Evolutionary conservation across 1,284 basidiomycete genomes (phyloP).

Genomic region (Melampsora americana): DNA sequence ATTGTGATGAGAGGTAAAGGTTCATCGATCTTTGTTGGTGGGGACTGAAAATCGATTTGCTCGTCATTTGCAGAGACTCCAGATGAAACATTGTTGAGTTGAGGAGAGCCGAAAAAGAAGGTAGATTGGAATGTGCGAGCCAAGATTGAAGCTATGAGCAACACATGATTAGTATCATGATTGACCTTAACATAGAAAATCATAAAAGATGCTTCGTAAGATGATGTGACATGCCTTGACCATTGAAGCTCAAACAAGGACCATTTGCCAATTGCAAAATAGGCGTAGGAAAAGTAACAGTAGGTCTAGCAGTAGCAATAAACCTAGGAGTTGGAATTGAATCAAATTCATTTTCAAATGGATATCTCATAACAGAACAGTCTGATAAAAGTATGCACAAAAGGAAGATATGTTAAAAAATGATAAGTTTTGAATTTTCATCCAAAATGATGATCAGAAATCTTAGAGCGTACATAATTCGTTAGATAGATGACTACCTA

Average conservation of each 20-base stretch:
- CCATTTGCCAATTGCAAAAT: slow-evolving; percentile 26
- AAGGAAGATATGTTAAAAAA: neutral
- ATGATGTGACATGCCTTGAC: neutral
- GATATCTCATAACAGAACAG: slow-evolving; percentile 5
- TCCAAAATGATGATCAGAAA: neutral
- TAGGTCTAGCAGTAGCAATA: neutral
- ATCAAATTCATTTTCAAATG: neutral
- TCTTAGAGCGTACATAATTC: slow-evolving; percentile 20
- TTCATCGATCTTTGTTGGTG: neutral
- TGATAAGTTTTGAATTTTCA: neutral
- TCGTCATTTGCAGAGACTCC: neutral
- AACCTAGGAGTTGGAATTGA: slow-evolving; percentile 9
- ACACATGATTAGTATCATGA: neutral
- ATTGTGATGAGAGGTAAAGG: neutral
- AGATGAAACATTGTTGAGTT: neutral
- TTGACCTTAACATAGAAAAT: neutral
- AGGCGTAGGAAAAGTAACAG: slow-evolving; percentile 27
- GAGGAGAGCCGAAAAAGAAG: slow-evolving; percentile 19
- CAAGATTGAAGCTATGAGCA: slow-evolving; percentile 12
- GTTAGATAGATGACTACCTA: slow-evolving; percentile 5
- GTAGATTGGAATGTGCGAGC: slow-evolving; percentile 39
- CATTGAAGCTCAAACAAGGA: slow-evolving; percentile 14
- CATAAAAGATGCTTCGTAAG: neutral
- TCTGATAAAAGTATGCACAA: slow-evolving; percentile 1
- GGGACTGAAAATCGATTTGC: neutral